These are phyloP conservation scores for Microbotryum intermedium DNA, from an alignment of 1,284 basidiomycete genomes.

Conservation along the genomic window DNA sequence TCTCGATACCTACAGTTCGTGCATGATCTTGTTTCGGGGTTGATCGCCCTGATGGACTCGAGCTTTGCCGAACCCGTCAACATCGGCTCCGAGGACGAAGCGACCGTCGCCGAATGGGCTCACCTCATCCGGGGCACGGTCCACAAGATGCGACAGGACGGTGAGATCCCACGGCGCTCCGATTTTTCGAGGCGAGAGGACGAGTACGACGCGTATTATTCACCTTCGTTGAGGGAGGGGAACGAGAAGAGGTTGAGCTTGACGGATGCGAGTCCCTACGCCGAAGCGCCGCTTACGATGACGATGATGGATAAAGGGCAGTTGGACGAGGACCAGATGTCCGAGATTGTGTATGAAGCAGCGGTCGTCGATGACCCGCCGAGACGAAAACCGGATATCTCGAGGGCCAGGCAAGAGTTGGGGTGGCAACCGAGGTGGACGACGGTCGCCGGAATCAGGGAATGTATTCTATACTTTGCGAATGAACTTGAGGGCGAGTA, in stretches of 20 bases:
- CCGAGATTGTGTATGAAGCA: constrained; percentile 35
- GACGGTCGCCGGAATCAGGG: constrained; percentile 78
- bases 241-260: neutral
- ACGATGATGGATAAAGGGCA: neutral
- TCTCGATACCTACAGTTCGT: constrained; percentile 46
- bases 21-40: constrained; percentile 47
- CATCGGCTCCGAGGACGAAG: constrained; percentile 88
- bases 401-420: constrained; percentile 73
- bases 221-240: neutral
- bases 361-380: constrained; percentile 74
- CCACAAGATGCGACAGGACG: constrained; percentile 41
- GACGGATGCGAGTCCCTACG: constrained; percentile 53
- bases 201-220: constrained; percentile 60
- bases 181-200: constrained; percentile 39
- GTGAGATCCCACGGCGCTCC: constrained; percentile 42
- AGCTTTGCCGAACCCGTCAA: constrained; percentile 85
- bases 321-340: constrained; percentile 2
- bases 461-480: constrained; percentile 64
- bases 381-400: constrained; percentile 83
- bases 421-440: constrained; percentile 91
- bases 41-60: constrained; percentile 64
- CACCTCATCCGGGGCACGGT: constrained; percentile 35
- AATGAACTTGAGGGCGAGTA: neutral
- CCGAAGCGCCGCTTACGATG: constrained; percentile 46
- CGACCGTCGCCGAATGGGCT: constrained; percentile 59